Evolutionary conservation across 805 yeast genomes (phyloP).

Genomic region (Spencermartinsiella europaea): DNA sequence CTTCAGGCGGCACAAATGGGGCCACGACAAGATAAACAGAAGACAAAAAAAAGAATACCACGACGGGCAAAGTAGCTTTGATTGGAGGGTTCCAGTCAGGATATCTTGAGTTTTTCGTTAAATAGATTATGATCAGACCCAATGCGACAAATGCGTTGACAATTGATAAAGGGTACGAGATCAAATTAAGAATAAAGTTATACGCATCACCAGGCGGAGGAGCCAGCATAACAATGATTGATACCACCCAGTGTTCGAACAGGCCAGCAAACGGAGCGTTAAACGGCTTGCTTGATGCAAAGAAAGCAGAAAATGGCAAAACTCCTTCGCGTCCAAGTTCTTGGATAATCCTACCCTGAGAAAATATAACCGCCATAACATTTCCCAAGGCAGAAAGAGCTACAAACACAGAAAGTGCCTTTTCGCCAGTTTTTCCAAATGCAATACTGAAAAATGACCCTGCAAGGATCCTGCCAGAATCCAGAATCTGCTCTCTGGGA

Average conservation of each 20-base stretch:
- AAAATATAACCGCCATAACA: constrained; percentile 71
- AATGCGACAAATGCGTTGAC: constrained; percentile 61
- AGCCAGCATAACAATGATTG: constrained; percentile 67
- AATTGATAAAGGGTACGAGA: constrained; percentile 76
- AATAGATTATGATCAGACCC: constrained; percentile 57
- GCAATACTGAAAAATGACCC: constrained; percentile 70
- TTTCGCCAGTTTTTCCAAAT: constrained; percentile 63
- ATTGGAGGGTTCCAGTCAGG: constrained; percentile 67
- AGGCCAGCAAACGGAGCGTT: constrained; percentile 69
- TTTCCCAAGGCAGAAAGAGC: constrained; percentile 80
- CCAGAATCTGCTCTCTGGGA: constrained; percentile 40
- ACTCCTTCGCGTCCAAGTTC: constrained; percentile 79
- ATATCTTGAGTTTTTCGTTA: constrained; percentile 41
- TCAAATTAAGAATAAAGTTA: constrained; percentile 71
- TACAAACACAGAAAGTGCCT: constrained; percentile 71
- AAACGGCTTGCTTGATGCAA: constrained; percentile 68
- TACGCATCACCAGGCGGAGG: constrained; percentile 88
- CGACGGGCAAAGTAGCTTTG: constrained; percentile 59
- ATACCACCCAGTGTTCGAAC: constrained; percentile 70
- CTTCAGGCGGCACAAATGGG: constrained; percentile 71
- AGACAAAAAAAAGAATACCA: constrained; percentile 56
- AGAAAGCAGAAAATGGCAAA: constrained; percentile 66
- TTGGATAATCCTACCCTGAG: constrained; percentile 78
- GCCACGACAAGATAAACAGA: constrained; percentile 67
- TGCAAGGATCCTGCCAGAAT: constrained; percentile 67